These are phyloP conservation scores for Cercophora scortea DNA, from an alignment of 495 filamentous ascomycete species.

Conservation along the genomic window DNA sequence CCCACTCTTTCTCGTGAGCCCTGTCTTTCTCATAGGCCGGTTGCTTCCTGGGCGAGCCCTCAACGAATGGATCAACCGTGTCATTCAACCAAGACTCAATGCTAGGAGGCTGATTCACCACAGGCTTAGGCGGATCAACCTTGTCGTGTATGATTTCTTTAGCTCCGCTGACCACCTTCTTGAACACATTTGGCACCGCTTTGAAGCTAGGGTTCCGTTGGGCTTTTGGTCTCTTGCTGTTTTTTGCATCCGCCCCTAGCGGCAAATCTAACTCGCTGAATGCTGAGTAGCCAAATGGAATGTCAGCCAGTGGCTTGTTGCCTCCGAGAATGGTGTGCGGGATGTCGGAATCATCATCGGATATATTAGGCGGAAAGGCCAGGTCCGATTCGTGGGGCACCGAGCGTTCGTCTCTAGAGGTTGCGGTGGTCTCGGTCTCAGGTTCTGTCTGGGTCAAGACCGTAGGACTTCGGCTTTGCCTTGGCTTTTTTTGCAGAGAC, in stretches of 20 bases:
- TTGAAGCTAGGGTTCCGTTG: conserved; percentile 40
- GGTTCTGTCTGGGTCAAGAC: conserved; percentile 12
- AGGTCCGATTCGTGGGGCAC: conserved; percentile 1
- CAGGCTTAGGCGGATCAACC: conserved; percentile 39
- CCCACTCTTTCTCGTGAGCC: conserved; percentile 1
- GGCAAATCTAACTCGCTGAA: conserved; percentile 49
- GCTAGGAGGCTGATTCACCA: conserved; percentile 42
- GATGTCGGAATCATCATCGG: conserved; percentile 21
- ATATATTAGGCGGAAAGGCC: conserved; percentile 1
- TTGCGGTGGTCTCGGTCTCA: conserved; percentile 10
- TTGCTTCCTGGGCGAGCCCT: conserved; percentile 29
- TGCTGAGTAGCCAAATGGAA: conserved; percentile 50
- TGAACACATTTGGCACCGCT: conserved; percentile 45
- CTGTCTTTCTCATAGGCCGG: conserved; percentile 3
- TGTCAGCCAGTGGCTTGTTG: conserved; percentile 42
- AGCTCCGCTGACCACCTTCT: conserved; percentile 45
- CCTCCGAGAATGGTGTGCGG: conserved; percentile 32
- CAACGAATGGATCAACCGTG: conserved; percentile 66
- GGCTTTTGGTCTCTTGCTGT: conserved; percentile 31
- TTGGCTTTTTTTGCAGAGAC: conserved; percentile 2
- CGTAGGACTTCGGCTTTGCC: conserved; percentile 11
- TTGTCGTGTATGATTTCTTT: conserved; percentile 48
- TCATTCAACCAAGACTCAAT: conserved; percentile 73
- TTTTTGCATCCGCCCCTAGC: conserved; percentile 31
- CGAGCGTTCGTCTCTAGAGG: conserved; percentile 1